A percentile compares a stretch with the other conserved stretches of the same genome.
These are phyloP conservation scores for Prunus kanzakura DNA, from an alignment of 306 rosid species.

Conservation along the genomic window DNA sequence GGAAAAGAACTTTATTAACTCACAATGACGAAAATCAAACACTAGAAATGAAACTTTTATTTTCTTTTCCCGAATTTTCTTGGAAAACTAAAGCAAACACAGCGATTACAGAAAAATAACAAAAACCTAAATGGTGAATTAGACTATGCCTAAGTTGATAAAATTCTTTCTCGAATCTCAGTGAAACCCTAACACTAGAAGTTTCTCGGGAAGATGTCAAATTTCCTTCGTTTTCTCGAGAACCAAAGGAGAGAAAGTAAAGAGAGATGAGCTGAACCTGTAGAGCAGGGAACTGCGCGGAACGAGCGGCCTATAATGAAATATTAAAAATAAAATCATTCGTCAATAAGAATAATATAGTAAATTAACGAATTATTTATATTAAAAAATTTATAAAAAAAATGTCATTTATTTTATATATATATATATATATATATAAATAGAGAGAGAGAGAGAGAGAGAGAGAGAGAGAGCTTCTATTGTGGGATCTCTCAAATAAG, in stretches of 20 bases:
- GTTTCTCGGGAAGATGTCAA: not conserved
- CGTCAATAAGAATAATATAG: too few species aligned
- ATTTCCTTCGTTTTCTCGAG: not conserved
- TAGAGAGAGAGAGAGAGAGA: too few species aligned
- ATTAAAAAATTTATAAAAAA: too few species aligned
- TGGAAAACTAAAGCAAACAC: not conserved
- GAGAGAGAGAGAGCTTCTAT: too few species aligned
- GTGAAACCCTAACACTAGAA: not conserved
- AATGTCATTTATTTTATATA: too few species aligned
- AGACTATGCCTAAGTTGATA: not conserved
- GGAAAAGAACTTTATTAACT: not conserved
- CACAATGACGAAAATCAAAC: not conserved
- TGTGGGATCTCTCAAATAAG: too few species aligned
- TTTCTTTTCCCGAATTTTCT: not conserved
- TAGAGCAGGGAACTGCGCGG: conserved; percentile 97
- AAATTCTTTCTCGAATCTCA: not conserved
- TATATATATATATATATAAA: too few species aligned
- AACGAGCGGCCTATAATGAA: conserved; percentile 62
- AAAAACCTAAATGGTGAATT: not conserved
- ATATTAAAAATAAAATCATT: too few species aligned
- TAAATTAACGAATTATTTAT: too few species aligned
- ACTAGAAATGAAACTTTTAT: not conserved
- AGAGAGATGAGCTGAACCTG: conserved; percentile 47
- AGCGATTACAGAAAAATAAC: not conserved
- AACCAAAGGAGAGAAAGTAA: conserved; percentile 13